Base-by-base conservation (phyloP, 495 filamentous ascomycete species). In the Daldinia vernicosa region DNA sequence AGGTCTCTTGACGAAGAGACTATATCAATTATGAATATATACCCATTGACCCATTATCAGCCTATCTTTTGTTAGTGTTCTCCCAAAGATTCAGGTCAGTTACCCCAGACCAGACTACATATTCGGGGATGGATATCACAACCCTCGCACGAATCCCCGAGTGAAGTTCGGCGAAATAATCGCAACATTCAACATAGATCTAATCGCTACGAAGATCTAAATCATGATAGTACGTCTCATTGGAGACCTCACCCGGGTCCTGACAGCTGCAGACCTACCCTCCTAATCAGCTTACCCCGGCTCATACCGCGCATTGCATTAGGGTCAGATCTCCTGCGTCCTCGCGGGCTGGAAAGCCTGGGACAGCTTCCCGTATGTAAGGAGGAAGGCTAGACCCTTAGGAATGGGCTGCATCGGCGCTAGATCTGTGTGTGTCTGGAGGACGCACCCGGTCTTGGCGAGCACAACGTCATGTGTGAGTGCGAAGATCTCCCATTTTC, bases 271-370 rank as follows among this genome's bases (percentile, higher is more conserved):
- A 73, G 56, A 61, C 61, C 61, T 69, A 69, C 70, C 70, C 70
- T 63, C 70, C 70, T 66, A 51, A 50, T 66, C 61, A 67, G 66
- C 56, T 73, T 69, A 73, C 66, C 70, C 70, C 66, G 62, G 70
- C 57, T 69, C 60, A 30, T 59, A 69, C 61, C 61, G 57, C 61
- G 70, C 70, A 73, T 69, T 69, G 70, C 70, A 69, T 69, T 73
- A 73, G 70, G 70, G 61, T 61, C 66, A 65, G 70, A 73, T 73
- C 70, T 73, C 66, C 61, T 66, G 66, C 70, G 69, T 61, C 35
- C 57, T 64, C 40, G 66, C 64, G 45, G 55, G 32, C 40, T 64
- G 65, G 60, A 40, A 64, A 66, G 61, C 60, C 52, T 64, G 70
- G 70, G 39, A 69, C 62, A 56, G 35, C 60, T 22, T 65, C 60